Base-by-base conservation (phyloP, 176 grass and related monocot species). In the Carex myosuroides region DNA sequence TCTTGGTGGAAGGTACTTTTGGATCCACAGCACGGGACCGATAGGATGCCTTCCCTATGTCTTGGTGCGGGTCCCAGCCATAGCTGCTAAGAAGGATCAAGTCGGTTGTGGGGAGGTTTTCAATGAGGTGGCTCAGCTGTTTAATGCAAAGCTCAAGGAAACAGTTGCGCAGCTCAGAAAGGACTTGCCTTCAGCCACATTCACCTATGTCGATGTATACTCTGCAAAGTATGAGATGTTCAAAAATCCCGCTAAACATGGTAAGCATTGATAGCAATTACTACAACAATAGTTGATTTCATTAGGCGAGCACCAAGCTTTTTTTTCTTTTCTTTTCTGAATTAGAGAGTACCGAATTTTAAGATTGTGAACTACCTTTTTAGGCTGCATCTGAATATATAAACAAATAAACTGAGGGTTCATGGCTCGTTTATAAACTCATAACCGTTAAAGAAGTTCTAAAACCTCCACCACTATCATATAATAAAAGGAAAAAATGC, bases 1-100 rank as follows among this genome's bases (percentile, higher is more conserved):
- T 50, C 88, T 79, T 2, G 96, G 96, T 9, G 96, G 88, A 61
- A 93, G 82, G 79, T 88, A 87, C 88, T 99, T 99, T 83, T 99
- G 96, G 96, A 99, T 99, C 70, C 96, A 99, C 85, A 95, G 90
- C 85, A 99, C 96, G 2, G 96, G 96, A 8, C 96, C 96, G 11
- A 57, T 99, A 17, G 96, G 96, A 29, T 99, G 96, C 87, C 91
- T 99, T 57, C 93, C 93, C 46, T 99, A 95, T 42, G 89, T 92
- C 26, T 66, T 99, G 30, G 60, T 87, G 2, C 86, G 64, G 70
- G 87, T 87, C 17, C 91, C 89, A 0, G 71, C 75, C 17, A 65
- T 88, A 9, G 88, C 83, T 7, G 42, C 55, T 6, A 55, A 64
- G 42, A 85, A 71, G 32, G 93, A 99, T 62, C 60, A 17, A 1